phyloP scores from a whole-genome alignment of 495 filamentous ascomycete genomes.

The Aspergillus asperescens region DNA sequence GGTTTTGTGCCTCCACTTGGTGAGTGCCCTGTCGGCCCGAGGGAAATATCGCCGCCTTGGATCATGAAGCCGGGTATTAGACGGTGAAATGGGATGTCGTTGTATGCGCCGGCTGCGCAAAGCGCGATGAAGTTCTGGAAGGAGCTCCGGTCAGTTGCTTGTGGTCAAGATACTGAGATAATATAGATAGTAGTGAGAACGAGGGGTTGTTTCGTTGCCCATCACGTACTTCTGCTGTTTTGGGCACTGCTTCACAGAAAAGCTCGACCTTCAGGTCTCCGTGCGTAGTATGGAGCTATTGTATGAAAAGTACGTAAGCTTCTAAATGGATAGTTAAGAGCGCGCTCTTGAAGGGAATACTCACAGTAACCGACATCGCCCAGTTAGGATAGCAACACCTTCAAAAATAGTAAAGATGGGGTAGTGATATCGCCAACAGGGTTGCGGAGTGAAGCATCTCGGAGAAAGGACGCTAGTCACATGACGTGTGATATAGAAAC shows the following conservation, averaged over 20 bases:
- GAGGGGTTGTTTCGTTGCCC: neutral
- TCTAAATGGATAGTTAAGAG: too few species aligned
- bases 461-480: neutral
- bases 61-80: conserved; percentile 87
- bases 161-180: neutral
- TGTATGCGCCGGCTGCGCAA: conserved; percentile 83
- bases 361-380: conserved; percentile 32
- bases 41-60: conserved; percentile 77
- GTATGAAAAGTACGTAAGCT: neutral
- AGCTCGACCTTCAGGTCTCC: conserved; percentile 94
- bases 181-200: neutral
- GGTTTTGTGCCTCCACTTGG: conserved; percentile 29
- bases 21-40: conserved; percentile 47
- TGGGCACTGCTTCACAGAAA: conserved; percentile 90
- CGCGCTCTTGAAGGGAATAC: too few species aligned
- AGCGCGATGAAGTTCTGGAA: conserved; percentile 91
- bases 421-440: neutral
- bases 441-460: neutral
- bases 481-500: too few species aligned
- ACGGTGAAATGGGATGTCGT: conserved; percentile 86
- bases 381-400: neutral
- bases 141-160: neutral
- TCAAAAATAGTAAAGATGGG: neutral
- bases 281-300: conserved; percentile 77
- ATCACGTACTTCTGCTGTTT: conserved; percentile 66